Evolutionary conservation across 2,329 filamentous ascomycete species (phyloP).

Genomic region (Colletotrichum melonis): DNA sequence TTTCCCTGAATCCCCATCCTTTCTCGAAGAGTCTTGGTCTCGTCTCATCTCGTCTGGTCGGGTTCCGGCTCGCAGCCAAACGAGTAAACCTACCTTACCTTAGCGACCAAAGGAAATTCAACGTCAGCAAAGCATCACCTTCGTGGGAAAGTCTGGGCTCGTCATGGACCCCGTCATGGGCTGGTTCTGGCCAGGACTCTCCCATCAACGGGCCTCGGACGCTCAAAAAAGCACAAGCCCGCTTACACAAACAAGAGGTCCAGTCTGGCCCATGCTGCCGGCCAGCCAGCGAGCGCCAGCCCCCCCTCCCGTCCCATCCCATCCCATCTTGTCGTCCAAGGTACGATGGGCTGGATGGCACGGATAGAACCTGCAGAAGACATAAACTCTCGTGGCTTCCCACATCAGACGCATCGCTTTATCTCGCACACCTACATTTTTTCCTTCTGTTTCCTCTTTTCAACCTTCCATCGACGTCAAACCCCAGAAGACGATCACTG

Average conservation of each 20-base stretch:
- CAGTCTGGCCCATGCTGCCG: not conserved
- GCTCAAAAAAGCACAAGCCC: not conserved
- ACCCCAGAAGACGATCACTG: not conserved
- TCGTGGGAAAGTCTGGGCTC: not conserved
- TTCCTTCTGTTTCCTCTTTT: not conserved
- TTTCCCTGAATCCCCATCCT: too few species aligned
- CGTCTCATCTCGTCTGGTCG: not conserved
- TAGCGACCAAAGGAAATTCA: not conserved
- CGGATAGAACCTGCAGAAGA: not conserved
- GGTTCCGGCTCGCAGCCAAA: not conserved
- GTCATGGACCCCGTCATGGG: not conserved
- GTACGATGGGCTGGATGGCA: not conserved
- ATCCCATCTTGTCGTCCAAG: not conserved
- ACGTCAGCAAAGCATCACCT: not conserved
- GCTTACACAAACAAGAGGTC: not conserved
- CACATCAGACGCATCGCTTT: not conserved
- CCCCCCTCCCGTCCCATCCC: not conserved
- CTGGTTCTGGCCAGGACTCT: not conserved
- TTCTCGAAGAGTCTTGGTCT: too few species aligned
- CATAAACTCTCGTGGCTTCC: slow-evolving; percentile 18
- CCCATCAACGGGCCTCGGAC: not conserved
- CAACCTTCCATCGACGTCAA: not conserved
- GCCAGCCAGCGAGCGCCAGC: not conserved
- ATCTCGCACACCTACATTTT: not conserved
- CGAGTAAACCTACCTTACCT: too few species aligned